phyloP scores from a whole-genome alignment of 352 stramenopile species.

The Phytophthora europaea region DNA sequence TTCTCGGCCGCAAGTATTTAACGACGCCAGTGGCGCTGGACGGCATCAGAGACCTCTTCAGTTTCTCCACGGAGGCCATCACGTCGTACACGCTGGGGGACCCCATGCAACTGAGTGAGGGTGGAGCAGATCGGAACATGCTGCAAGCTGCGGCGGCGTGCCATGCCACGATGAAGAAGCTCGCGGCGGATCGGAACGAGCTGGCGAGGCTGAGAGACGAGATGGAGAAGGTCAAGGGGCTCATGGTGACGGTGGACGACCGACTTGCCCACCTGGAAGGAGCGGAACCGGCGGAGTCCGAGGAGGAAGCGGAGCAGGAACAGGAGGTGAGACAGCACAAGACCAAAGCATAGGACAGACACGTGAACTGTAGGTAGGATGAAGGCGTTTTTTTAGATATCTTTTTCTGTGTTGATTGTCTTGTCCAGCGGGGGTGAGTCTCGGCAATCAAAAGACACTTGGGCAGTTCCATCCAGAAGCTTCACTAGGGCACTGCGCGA shows the following conservation, averaged over 20 bases:
- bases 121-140: conserved; percentile 14
- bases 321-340: conserved; percentile 1
- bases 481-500: background rate
- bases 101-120: conserved; percentile 40
- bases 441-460: conserved; percentile 30
- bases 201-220: conserved; percentile 67
- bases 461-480: background rate
- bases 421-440: conserved; percentile 21
- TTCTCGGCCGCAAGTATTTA: conserved; percentile 82
- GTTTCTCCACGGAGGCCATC: conserved; percentile 78
- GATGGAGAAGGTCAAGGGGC: conserved; percentile 82
- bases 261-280: conserved; percentile 72
- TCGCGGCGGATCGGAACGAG: conserved; percentile 63
- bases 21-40: conserved; percentile 75
- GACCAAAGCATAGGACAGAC: conserved; percentile 21
- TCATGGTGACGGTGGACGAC: conserved; percentile 82
- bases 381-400: conserved; percentile 36
- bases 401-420: conserved; percentile 38
- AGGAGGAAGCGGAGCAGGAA: conserved; percentile 40
- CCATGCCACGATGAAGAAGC: conserved; percentile 42
- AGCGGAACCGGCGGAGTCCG: conserved; percentile 51
- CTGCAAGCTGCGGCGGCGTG: conserved; percentile 46
- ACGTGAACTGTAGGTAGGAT: conserved; percentile 14
- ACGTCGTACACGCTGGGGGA: conserved; percentile 86
- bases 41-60: conserved; percentile 73